Conservation (phyloP, 1,139 yeast genomes). For the Hemisphaericaspora subhashii region DNA sequence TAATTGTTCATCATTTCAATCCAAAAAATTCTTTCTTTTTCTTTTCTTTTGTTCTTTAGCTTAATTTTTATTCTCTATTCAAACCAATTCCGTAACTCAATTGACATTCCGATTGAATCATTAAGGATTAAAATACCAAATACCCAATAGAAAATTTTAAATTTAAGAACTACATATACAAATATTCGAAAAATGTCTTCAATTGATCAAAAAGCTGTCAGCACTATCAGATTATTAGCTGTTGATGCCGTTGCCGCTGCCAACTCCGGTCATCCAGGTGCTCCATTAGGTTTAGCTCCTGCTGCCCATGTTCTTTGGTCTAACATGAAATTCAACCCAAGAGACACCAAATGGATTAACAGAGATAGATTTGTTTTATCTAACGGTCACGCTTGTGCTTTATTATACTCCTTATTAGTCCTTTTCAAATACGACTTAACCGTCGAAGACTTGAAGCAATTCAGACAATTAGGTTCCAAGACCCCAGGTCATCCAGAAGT, state of each 20-base stretch:
- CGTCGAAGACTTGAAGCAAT: constrained; percentile 83
- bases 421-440: constrained; percentile 81
- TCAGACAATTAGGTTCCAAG: constrained; percentile 88
- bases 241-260: constrained; percentile 88
- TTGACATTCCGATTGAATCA: background rate
- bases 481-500: constrained; percentile 98
- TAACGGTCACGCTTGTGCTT: constrained; percentile 96
- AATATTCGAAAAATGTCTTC: constrained; percentile 21
- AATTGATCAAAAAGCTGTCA: constrained; percentile 74
- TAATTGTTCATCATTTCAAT: too few species aligned
- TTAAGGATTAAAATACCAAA: background rate
- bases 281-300: constrained; percentile 96
- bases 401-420: constrained; percentile 83
- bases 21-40: background rate
- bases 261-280: constrained; percentile 99
- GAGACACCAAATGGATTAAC: constrained; percentile 89
- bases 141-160: background rate
- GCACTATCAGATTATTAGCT: constrained; percentile 88
- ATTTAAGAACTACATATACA: background rate
- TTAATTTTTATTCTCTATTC: background rate
- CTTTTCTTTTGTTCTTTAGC: background rate
- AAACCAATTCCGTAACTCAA: background rate
- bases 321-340: constrained; percentile 84
- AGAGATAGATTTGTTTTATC: constrained; percentile 95
- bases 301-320: constrained; percentile 70